Percentiles rank a stretch among this genome's conserved stretches.
Evolutionary conservation across 257 asterid species (phyloP).

Genomic region (Lycium barbarum): DNA sequence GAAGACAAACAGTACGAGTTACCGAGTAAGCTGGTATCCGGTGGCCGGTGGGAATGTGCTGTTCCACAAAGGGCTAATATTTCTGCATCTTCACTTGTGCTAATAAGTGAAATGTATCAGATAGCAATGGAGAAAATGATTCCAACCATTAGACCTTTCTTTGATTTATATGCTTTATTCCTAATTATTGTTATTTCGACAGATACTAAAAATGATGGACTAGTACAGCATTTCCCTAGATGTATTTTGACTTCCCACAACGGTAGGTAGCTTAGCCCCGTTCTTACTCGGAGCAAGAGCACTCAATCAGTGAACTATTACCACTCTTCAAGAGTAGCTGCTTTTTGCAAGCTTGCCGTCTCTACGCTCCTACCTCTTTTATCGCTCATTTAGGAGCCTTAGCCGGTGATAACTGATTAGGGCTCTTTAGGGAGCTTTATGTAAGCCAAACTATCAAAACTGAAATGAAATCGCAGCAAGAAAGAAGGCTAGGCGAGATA

Average conservation of each 20-base stretch:
- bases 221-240: neutral
- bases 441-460: neutral
- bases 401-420: neutral
- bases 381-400: neutral
- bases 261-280: neutral
- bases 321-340: neutral
- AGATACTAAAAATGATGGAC: neutral
- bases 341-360: neutral
- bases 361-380: neutral
- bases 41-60: too few species aligned
- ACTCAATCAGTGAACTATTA: too few species aligned
- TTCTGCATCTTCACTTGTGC: neutral
- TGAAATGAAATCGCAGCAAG: too few species aligned
- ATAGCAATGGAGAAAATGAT: too few species aligned
- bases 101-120: neutral
- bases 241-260: neutral
- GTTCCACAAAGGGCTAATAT: too few species aligned
- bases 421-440: too few species aligned
- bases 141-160: too few species aligned
- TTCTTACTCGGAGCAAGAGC: too few species aligned
- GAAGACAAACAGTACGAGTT: too few species aligned
- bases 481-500: too few species aligned
- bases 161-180: too few species aligned
- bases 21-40: too few species aligned
- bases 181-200: neutral